These are phyloP conservation scores for Juglanconis juglandina DNA, from an alignment of 2,329 filamentous ascomycete genomes.

Conservation along the genomic window DNA sequence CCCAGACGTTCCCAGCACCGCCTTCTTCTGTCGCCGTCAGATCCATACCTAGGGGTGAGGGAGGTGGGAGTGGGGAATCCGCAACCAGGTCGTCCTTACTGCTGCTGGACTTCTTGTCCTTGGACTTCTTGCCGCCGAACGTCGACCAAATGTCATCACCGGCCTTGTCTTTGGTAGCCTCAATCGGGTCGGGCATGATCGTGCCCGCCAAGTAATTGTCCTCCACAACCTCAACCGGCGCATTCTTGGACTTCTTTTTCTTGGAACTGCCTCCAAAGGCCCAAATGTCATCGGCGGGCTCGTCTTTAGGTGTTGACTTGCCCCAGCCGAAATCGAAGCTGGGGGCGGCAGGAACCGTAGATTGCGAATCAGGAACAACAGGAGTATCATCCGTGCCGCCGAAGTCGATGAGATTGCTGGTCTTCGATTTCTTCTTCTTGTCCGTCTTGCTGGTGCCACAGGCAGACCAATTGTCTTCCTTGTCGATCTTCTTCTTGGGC, in stretches of 20 bases:
- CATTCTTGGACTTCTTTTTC: slow-evolving; percentile 53
- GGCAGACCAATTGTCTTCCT: slow-evolving; percentile 26
- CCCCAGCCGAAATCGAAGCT: slow-evolving; percentile 30
- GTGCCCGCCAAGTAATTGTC: slow-evolving; percentile 43
- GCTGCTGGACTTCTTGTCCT: slow-evolving; percentile 33
- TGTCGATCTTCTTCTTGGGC: slow-evolving; percentile 16
- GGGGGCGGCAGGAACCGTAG: slow-evolving; percentile 22
- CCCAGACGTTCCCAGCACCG: slow-evolving; percentile 33
- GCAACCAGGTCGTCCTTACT: slow-evolving; percentile 34
- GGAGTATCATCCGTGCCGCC: slow-evolving; percentile 18
- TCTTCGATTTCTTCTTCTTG: slow-evolving; percentile 25
- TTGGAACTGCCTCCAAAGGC: slow-evolving; percentile 35
- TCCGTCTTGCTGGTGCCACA: slow-evolving; percentile 26
- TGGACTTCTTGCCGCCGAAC: slow-evolving; percentile 41
- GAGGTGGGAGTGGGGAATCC: slow-evolving; percentile 44
- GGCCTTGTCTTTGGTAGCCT: slow-evolving; percentile 36
- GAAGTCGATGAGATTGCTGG: slow-evolving; percentile 14
- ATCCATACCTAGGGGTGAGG: slow-evolving; percentile 46
- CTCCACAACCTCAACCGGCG: slow-evolving; percentile 41
- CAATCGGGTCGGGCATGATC: slow-evolving; percentile 43
- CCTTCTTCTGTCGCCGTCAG: slow-evolving; percentile 41
- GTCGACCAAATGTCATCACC: slow-evolving; percentile 38
- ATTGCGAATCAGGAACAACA: slow-evolving; percentile 2
- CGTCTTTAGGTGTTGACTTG: slow-evolving; percentile 30
- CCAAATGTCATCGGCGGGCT: slow-evolving; percentile 41